Evolutionary conservation across 139 green algal genomes (phyloP), one percentile per base, ranked within the genome.

Genomic region (Auxenochlorella pyrenoidosa): DNA sequence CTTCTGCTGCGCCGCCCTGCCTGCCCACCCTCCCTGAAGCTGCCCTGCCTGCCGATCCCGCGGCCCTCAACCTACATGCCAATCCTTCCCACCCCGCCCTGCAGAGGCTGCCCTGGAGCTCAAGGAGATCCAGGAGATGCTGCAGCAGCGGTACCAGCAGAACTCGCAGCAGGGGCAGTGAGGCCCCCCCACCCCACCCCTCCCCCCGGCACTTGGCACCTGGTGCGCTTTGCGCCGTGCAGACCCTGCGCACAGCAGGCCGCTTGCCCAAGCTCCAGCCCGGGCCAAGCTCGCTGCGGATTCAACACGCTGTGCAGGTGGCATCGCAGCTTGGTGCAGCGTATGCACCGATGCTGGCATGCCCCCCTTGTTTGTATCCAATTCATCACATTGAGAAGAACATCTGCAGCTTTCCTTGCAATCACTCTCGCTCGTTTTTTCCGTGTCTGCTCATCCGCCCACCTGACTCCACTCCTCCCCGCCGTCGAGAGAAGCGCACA

Each of bases 41-140:
- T 76, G 70, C 44, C 41, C 32, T 26, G 24, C 16, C 8, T 79
- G 40, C 40, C 15, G 21, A 58, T 36, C 40, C 0, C 41, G 24
- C 28, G 0, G 1, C 36, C 16, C 26, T 26, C n/a, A n/a, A n/a
- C n/a, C n/a, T n/a, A n/a, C n/a, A n/a, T n/a, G n/a, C n/a, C n/a
- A n/a, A n/a, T n/a, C 30, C 30, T 2, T 1, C 0, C 30, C 2
- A 18, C 38, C 5, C 3, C 41, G 1, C 30, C 38, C 30, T 81
- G 75, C 75, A 81, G 75, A 59, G 43, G 75, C 75, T 24, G 75
- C 75, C 30, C 32, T 38, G 8, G 80, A 85, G 80, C 80, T 85
- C 30, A 71, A 85, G 80, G 38, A 85, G 63, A 43, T 85, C 24
- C 59, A 70, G 19, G 18, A 75, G 40, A n/a, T 77, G 80, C 80